These are phyloP conservation scores for Zostera marina DNA, from an alignment of 116 monocot genomes.

Conservation along the genomic window DNA sequence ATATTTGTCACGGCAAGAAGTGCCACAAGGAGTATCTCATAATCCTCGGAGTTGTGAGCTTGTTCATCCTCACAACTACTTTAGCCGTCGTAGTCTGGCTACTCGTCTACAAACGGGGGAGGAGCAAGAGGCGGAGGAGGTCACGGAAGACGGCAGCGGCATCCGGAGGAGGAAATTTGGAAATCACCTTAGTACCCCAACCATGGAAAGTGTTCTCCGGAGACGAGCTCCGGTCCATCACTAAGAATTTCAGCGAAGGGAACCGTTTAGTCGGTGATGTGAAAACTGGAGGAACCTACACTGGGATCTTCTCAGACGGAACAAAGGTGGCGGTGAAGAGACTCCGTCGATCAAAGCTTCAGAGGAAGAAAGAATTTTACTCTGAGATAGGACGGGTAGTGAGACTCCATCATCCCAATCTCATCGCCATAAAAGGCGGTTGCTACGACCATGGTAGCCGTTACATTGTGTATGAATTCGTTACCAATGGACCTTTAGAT, in stretches of 20 bases:
- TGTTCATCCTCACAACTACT: slow-evolving; percentile 56
- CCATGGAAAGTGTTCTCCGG: slow-evolving; percentile 71
- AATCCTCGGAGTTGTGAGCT: slow-evolving; percentile 70
- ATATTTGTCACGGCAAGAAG: slow-evolving; percentile 37
- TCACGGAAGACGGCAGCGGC: slow-evolving; percentile 55
- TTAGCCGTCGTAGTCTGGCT: slow-evolving; percentile 74
- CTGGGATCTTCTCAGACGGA: slow-evolving; percentile 65
- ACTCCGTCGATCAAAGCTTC: slow-evolving; percentile 65
- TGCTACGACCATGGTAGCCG: slow-evolving; percentile 94
- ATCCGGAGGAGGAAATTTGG: slow-evolving; percentile 10
- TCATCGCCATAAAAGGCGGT: slow-evolving; percentile 81
- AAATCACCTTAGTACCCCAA: slow-evolving; percentile 66
- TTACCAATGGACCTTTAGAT: slow-evolving; percentile 87
- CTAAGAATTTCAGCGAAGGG: slow-evolving; percentile 97
- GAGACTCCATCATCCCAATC: slow-evolving; percentile 77
- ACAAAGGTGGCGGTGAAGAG: slow-evolving; percentile 71
- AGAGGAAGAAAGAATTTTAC: slow-evolving; percentile 95
- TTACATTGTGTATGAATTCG: slow-evolving; percentile 79
- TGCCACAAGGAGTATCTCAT: slow-evolving; percentile 81
- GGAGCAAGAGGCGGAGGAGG: slow-evolving; percentile 74
- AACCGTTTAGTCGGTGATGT: slow-evolving; percentile 76
- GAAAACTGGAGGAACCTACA: slow-evolving; percentile 86
- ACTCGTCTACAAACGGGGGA: slow-evolving; percentile 34
- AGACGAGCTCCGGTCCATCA: slow-evolving; percentile 70
- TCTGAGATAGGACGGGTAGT: slow-evolving; percentile 81